Percentiles rank a stretch among this genome's conserved stretches.
phyloP scores from a whole-genome alignment of 305 asterid genomes.

The Fraxinus sp. region DNA sequence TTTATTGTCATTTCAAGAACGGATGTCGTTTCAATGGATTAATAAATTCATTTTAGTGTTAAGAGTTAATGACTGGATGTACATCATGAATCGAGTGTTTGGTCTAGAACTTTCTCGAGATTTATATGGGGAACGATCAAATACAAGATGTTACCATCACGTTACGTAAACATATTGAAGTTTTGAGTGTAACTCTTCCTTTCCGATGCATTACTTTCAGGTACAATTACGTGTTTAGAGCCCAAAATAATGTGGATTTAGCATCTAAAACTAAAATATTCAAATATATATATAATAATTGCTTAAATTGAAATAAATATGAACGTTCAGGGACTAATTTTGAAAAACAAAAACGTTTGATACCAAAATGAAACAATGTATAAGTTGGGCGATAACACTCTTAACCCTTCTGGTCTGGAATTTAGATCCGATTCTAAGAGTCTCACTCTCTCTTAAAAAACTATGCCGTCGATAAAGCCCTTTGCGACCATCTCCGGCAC shows the following conservation, averaged over 20 bases:
- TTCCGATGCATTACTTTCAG: neutral
- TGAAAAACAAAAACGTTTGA: neutral
- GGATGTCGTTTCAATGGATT: neutral
- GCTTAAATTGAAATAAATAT: neutral
- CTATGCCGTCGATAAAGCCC: conserved; percentile 58
- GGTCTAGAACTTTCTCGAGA: neutral
- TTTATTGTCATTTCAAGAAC: neutral
- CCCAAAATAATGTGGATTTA: neutral
- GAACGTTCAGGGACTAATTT: neutral
- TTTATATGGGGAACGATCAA: neutral
- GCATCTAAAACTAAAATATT: too few species aligned
- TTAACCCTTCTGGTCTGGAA: neutral
- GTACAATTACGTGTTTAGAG: neutral
- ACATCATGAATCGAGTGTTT: neutral
- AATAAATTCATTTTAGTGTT: neutral
- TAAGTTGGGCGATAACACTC: neutral
- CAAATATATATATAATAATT: neutral
- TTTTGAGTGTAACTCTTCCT: neutral
- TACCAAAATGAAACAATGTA: neutral
- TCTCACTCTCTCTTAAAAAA: neutral
- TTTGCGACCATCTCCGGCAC: conserved; percentile 58
- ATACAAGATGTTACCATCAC: neutral
- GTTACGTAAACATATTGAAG: neutral
- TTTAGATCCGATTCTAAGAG: neutral
- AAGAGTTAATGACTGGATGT: neutral